These are phyloP conservation scores for Amanita fuliginea DNA, from an alignment of 768 basidiomycete genomes.

Conservation along the genomic window DNA sequence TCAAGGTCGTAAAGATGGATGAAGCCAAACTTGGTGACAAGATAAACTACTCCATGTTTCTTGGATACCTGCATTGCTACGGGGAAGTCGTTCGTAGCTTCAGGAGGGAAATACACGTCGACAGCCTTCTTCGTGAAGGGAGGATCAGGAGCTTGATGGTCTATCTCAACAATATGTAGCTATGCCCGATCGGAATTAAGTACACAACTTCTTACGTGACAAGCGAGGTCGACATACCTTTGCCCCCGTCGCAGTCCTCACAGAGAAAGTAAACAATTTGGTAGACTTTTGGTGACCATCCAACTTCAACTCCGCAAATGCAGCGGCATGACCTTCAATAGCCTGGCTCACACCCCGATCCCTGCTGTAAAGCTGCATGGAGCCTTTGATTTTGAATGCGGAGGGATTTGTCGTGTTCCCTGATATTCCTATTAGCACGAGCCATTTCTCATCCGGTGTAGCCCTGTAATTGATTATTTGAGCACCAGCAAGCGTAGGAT, in stretches of 20 bases:
- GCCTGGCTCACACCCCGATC: conserved; percentile 93
- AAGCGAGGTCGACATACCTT: conserved; percentile 49
- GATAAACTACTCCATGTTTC: conserved; percentile 93
- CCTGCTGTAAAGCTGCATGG: conserved; percentile 93
- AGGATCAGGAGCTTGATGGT: conserved; percentile 86
- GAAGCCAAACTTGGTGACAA: conserved; percentile 98
- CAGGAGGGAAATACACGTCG: conserved; percentile 98
- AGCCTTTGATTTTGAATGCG: conserved; percentile 97
- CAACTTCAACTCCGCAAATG: conserved; percentile 85
- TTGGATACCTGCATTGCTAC: conserved; percentile 99
- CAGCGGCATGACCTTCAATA: conserved; percentile 96
- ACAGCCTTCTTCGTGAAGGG: conserved; percentile 96
- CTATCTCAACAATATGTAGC: conserved; percentile 98
- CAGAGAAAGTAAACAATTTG: conserved; percentile 92
- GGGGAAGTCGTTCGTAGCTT: conserved; percentile 97
- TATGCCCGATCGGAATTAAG: conserved; percentile 19
- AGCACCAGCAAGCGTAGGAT: conserved; percentile 84
- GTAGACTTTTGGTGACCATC: conserved; percentile 81
- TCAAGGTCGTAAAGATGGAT: conserved; percentile 99
- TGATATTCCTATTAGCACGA: conserved; percentile 91
- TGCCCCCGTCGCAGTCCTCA: conserved; percentile 92
- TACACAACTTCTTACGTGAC: not conserved
- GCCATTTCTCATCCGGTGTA: conserved; percentile 92
- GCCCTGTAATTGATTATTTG: conserved; percentile 99
- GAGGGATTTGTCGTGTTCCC: conserved; percentile 87